Base-by-base conservation (phyloP, 2,329 filamentous ascomycete genomes). In the Teratosphaeria gauchensis region DNA sequence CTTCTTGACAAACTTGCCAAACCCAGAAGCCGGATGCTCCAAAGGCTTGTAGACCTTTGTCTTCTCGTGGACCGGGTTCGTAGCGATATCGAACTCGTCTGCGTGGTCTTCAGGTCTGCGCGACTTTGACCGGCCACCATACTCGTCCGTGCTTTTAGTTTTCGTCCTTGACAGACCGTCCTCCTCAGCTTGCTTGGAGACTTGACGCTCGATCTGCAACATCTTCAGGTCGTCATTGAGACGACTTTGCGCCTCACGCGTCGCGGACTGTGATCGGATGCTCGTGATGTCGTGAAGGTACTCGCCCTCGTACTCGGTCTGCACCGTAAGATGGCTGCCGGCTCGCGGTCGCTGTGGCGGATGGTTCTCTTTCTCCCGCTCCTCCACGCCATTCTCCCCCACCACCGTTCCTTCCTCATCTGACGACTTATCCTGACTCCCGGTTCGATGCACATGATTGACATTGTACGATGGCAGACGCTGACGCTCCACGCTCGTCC, bases 61-160 rank as follows among this genome's bases (percentile, higher is more conserved):
- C 66, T 83, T 83, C 68, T 88, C 84, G 66, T 89, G 85, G 35
- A 88, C 74, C 0, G 86, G 86, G 56, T 87, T 87, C 2, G 86
- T 88, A 24, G 83, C 82, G 53, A 80, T 77, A 63, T 87, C 84
- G 64, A 87, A 87, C 57, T 88, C 85, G 66, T 88, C 85, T 3
- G 86, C 73, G 2, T 80, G 78, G 21, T 86, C 83, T 1, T 78
- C 75, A 9, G 77, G 74, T 8, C 64, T 62, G 48, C 78, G 77
- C 4, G 81, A 83, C 53, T 82, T 76, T 3, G 80, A 77, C 14
- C 77, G 76, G 59, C 76, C 74, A 46, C 84, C 74, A 1, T 81
- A 81, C 30, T 71, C 74, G 12, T 74, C 68, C 4, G 72, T 64
- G 16, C 71, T 71, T 24, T 74, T 73, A 12, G 56, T 53, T 19